These are phyloP conservation scores for Oryza glumipatula DNA, from an alignment of 176 grass and related monocot species.

Conservation along the genomic window DNA sequence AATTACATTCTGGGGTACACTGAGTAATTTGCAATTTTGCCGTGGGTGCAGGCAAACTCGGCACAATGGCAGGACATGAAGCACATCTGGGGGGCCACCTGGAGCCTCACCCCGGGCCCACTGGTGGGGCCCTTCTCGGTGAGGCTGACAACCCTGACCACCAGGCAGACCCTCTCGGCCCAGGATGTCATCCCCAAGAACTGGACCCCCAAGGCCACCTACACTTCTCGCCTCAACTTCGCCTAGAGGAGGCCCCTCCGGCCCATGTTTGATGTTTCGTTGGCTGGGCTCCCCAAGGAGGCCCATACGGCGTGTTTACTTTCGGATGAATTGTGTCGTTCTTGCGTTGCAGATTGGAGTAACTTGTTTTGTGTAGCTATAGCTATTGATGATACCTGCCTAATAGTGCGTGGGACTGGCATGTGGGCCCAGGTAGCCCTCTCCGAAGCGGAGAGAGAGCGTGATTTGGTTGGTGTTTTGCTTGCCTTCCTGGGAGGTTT, in stretches of 20 bases:
- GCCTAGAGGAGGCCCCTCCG: slow-evolving; percentile 1
- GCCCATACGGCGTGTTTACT: neutral
- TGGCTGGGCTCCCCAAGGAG: neutral
- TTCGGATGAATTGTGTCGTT: neutral
- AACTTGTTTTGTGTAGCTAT: neutral
- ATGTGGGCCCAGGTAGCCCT: slow-evolving; percentile 54
- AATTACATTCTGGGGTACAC: too few relatives aligned
- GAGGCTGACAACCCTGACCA: slow-evolving; percentile 73
- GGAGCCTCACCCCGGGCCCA: slow-evolving; percentile 76
- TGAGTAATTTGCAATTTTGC: neutral
- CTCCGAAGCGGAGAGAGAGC: slow-evolving; percentile 70
- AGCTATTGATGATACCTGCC: neutral
- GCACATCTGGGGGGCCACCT: slow-evolving; percentile 92
- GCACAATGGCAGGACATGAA: slow-evolving; percentile 86
- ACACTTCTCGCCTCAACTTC: slow-evolving; percentile 95
- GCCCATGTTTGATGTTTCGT: neutral
- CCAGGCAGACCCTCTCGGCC: slow-evolving; percentile 71
- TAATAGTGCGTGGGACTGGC: neutral
- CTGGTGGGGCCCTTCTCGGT: slow-evolving; percentile 79
- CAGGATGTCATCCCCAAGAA: slow-evolving; percentile 89
- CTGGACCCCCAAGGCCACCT: slow-evolving; percentile 91
- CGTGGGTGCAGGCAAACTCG: slow-evolving; percentile 59
- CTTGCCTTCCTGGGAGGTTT: slow-evolving; percentile 26
- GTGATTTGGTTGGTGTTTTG: slow-evolving; percentile 7
- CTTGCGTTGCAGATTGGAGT: neutral